Conservation (phyloP, 78 protist genomes). For the Emiliania huxleyi region DNA sequence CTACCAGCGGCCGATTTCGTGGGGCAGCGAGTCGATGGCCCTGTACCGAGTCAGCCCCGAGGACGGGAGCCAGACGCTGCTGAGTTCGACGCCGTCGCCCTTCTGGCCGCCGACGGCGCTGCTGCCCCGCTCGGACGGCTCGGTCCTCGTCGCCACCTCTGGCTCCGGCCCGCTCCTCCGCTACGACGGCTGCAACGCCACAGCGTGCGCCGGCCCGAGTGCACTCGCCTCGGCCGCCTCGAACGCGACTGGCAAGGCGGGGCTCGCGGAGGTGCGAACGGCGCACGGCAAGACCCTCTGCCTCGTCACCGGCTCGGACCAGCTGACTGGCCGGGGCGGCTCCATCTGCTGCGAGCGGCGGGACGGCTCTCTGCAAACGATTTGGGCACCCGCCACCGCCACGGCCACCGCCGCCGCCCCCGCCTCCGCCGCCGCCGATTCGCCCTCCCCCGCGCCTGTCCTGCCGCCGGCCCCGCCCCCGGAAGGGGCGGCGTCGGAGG, state of each 20-base stretch:
- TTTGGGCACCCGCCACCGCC: too few relatives aligned
- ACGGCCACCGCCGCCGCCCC: too few relatives aligned
- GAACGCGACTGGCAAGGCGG: neutral
- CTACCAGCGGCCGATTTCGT: neutral
- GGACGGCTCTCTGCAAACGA: neutral
- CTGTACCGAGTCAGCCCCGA: neutral
- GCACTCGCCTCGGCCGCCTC: neutral
- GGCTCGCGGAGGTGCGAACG: neutral
- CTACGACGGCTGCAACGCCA: neutral
- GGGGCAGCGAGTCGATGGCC: neutral
- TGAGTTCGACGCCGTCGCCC: neutral
- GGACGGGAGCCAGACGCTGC: neutral
- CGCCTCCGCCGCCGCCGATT: too few relatives aligned
- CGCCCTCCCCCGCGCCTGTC: too few relatives aligned
- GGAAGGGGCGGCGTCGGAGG: too few relatives aligned
- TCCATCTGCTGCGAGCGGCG: neutral
- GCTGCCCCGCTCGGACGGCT: neutral
- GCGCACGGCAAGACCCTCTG: neutral
- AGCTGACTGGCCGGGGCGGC: neutral
- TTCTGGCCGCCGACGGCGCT: neutral
- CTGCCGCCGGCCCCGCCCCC: too few relatives aligned
- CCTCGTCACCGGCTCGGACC: neutral
- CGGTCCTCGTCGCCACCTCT: neutral
- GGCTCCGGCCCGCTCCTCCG: neutral
- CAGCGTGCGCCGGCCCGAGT: neutral